Conservation (phyloP, 192 early-diverging fungal species). For the Martensiomyces pterosporus region DNA sequence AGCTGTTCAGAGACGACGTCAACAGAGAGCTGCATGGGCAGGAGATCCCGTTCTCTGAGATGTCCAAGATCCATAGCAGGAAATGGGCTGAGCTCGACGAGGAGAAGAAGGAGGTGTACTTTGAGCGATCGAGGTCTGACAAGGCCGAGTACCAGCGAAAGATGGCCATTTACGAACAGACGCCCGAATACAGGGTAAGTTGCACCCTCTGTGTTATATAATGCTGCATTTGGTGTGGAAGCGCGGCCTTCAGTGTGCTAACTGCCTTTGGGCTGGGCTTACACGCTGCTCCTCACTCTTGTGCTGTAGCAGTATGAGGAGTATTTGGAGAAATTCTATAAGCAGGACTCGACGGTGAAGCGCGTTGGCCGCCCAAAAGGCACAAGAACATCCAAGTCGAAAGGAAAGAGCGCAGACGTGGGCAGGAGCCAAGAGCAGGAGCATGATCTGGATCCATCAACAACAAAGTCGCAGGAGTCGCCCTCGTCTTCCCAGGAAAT, state of each 20-base stretch:
- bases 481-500: too few species aligned
- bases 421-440: constrained; percentile 4
- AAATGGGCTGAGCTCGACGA: constrained; percentile 36
- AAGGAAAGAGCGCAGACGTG: constrained; percentile 15
- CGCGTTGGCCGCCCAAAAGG: constrained; percentile 50
- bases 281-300: too few species aligned
- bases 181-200: constrained; percentile 37
- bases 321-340: constrained; percentile 45
- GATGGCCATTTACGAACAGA: constrained; percentile 37
- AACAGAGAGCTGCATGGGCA: constrained; percentile 42
- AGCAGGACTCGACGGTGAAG: constrained; percentile 44
- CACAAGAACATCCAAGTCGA: constrained; percentile 23
- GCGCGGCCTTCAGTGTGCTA: too few species aligned
- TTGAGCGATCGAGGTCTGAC: constrained; percentile 26
- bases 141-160: constrained; percentile 37
- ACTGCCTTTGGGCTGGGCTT: too few species aligned
- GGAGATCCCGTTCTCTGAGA: constrained; percentile 44
- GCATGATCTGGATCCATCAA: not conserved
- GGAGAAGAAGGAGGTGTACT: constrained; percentile 22
- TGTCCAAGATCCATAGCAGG: constrained; percentile 50
- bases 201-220: too few species aligned
- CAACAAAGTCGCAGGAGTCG: too few species aligned
- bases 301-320: constrained; percentile 38
- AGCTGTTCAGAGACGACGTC: constrained; percentile 50
- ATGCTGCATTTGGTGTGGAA: too few species aligned